These are phyloP conservation scores for Camellia sinensis DNA, from an alignment of 148 eudicot genomes.

Conservation along the genomic window DNA sequence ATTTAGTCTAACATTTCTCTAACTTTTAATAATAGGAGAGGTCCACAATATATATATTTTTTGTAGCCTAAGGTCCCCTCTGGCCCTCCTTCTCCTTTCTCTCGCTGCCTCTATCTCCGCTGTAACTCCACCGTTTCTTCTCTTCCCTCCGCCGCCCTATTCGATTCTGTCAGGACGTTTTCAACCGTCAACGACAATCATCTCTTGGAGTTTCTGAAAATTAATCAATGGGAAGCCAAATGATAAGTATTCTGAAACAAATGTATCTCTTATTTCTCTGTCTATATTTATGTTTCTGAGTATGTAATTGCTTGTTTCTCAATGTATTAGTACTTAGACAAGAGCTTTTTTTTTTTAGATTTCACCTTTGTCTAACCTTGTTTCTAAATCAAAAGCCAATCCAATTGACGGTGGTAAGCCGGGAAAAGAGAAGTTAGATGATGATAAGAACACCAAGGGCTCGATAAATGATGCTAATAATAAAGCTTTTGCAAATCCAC, in stretches of 20 bases:
- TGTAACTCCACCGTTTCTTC: no score
- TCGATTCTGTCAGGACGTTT: no score
- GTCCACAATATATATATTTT: no score
- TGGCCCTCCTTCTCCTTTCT: no score
- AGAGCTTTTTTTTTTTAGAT: conserved; percentile 19
- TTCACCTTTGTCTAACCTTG: conserved; percentile 29
- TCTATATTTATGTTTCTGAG: background rate
- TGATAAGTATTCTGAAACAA: conserved; percentile 18
- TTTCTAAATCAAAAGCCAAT: conserved; percentile 2
- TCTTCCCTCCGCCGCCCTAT: no score
- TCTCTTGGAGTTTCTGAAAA: conserved; percentile 30
- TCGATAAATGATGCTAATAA: background rate
- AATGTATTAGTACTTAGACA: background rate
- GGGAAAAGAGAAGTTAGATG: conserved; percentile 7
- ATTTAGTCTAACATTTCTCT: no score
- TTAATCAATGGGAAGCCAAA: conserved; percentile 22
- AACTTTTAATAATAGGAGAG: no score
- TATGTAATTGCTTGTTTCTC: background rate
- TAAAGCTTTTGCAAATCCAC: conserved; percentile 16
- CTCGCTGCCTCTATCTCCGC: no score
- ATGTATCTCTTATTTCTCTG: conserved; percentile 16
- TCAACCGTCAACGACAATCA: no score
- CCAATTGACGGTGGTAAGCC: conserved; percentile 10
- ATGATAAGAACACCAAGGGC: conserved; percentile 10
- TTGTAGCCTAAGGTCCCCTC: no score